Evolutionary conservation across 768 basidiomycete species (phyloP).

Genomic region (Cyclocybe aegerita): DNA sequence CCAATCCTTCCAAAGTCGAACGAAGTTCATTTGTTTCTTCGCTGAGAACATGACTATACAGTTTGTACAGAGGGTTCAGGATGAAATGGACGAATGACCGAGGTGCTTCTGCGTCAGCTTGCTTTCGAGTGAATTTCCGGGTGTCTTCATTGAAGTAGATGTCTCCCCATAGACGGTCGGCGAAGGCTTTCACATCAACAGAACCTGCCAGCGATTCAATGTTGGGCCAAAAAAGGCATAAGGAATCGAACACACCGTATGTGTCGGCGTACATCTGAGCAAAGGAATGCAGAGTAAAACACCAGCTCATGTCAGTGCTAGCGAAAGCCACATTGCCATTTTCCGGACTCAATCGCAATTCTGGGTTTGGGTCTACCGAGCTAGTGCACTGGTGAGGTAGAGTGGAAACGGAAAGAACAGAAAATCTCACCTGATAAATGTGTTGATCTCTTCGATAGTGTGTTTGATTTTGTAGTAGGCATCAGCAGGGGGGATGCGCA

Average conservation of each 20-base stretch:
- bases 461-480: constrained; percentile 99
- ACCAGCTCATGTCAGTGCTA: constrained; percentile 97
- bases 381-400: constrained; percentile 31
- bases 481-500: constrained; percentile 92
- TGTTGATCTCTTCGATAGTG: constrained; percentile 98
- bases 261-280: constrained; percentile 96
- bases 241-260: constrained; percentile 55
- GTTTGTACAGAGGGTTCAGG: constrained; percentile 93
- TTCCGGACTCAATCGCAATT: constrained; percentile 88
- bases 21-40: constrained; percentile 90
- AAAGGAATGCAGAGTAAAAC: constrained; percentile 92
- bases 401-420: neutral
- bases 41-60: constrained; percentile 93
- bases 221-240: neutral
- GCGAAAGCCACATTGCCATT: constrained; percentile 97
- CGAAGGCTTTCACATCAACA: constrained; percentile 83
- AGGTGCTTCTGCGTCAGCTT: constrained; percentile 71
- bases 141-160: constrained; percentile 88
- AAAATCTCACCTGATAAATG: constrained; percentile 77
- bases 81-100: constrained; percentile 96
- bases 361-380: constrained; percentile 85
- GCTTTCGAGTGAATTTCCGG: constrained; percentile 89
- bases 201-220: constrained; percentile 44
- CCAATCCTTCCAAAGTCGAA: constrained; percentile 71
- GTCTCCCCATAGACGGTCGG: constrained; percentile 95